phyloP scores from a whole-genome alignment of 2,329 filamentous ascomycete species.

The Claviceps monticola region DNA sequence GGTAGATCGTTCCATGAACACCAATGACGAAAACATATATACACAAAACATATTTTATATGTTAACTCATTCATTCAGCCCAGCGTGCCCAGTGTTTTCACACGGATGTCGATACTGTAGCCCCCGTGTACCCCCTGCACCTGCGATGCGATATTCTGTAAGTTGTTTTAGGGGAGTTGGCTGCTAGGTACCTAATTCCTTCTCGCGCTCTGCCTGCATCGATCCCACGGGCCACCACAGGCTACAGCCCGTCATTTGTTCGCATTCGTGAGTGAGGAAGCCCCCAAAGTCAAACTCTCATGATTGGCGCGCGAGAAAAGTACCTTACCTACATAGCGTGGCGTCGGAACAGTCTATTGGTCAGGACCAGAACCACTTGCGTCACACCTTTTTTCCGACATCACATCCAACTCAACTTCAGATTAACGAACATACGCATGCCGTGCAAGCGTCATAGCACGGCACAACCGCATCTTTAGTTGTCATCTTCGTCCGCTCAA shows the following conservation, averaged over 20 bases:
- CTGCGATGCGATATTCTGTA: no score
- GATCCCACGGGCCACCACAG: no score
- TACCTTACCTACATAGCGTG: no score
- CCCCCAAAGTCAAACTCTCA: neutral
- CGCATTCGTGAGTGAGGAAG: no score
- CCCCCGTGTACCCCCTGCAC: neutral
- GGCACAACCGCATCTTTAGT: neutral
- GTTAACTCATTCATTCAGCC: no score
- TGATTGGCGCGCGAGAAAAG: neutral
- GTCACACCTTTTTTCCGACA: neutral
- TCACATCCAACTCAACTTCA: neutral
- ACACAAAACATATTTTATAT: neutral
- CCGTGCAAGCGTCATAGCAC: neutral
- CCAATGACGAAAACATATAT: slow-evolving; percentile 25
- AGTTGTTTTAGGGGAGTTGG: no score
- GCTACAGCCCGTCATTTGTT: no score
- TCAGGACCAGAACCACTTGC: neutral
- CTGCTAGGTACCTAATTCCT: no score
- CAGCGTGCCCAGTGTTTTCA: neutral
- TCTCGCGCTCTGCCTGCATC: no score
- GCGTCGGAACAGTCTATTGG: neutral
- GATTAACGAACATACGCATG: neutral
- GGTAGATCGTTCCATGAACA: slow-evolving; percentile 41
- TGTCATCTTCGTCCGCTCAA: neutral
- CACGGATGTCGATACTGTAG: neutral